Conservation (phyloP, 2,329 filamentous ascomycete genomes). For the Fusarium paranaense region DNA sequence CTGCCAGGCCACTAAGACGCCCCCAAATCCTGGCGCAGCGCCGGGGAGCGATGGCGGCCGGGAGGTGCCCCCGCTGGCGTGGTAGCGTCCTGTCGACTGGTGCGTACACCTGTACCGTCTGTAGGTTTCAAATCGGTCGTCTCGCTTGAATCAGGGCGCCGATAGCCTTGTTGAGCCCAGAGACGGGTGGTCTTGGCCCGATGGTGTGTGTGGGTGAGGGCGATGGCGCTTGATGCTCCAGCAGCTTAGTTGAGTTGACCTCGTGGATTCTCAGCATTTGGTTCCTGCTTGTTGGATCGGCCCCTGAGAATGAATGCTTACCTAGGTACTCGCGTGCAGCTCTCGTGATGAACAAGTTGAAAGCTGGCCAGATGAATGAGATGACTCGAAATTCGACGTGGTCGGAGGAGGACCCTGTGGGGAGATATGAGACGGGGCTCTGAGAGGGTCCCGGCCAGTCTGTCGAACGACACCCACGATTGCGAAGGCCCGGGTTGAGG, state of each 20-base stretch:
- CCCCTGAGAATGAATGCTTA: neutral
- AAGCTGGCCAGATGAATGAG: slow-evolving; percentile 9
- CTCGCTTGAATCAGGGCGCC: slow-evolving; percentile 36
- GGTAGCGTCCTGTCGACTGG: neutral
- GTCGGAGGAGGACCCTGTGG: slow-evolving; percentile 2
- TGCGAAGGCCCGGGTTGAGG: neutral
- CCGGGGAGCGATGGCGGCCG: slow-evolving; percentile 13
- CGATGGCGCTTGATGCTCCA: neutral
- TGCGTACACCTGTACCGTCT: neutral
- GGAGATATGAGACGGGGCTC: slow-evolving; percentile 4
- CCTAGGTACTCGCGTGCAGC: neutral
- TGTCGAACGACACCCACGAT: slow-evolving; percentile 8
- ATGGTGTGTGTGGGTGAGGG: neutral
- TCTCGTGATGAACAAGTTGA: neutral
- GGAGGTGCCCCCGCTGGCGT: neutral
- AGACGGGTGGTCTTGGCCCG: neutral
- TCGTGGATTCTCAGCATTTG: slow-evolving; percentile 2
- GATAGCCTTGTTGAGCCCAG: slow-evolving; percentile 16
- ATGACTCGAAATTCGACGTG: neutral
- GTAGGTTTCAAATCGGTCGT: slow-evolving; percentile 17
- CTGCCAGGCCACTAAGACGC: slow-evolving; percentile 1
- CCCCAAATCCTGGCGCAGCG: neutral
- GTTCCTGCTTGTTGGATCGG: slow-evolving; percentile 4
- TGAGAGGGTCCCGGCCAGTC: slow-evolving; percentile 1
- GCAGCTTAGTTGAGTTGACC: neutral